These are phyloP conservation scores for Medicago arabica DNA, from an alignment of 306 rosid genomes.

Conservation along the genomic window DNA sequence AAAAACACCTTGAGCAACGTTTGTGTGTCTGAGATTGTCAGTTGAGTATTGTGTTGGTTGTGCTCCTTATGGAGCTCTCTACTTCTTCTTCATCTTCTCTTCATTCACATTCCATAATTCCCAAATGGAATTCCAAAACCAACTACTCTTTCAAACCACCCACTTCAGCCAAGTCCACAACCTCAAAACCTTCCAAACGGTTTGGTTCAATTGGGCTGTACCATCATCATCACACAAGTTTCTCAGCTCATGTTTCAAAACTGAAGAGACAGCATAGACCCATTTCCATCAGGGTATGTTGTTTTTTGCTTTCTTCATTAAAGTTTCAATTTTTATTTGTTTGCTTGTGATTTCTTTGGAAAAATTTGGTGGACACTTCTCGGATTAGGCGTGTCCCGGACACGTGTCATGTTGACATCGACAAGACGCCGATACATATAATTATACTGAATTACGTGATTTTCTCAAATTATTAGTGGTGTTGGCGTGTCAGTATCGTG, in stretches of 20 bases:
- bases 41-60: constrained; percentile 10
- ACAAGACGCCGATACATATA: too few species aligned
- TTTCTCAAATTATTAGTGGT: too few species aligned
- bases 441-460: too few species aligned
- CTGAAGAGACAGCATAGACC: constrained; percentile 34
- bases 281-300: constrained; percentile 61
- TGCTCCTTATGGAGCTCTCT: constrained; percentile 71
- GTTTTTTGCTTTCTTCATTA: constrained; percentile 35
- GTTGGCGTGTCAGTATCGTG: too few species aligned
- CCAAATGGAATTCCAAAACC: constrained; percentile 40
- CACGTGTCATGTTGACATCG: too few species aligned
- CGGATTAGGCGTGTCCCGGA: too few species aligned
- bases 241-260: constrained; percentile 39
- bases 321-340: constrained; percentile 17
- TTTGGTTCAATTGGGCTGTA: constrained; percentile 40
- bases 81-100: constrained; percentile 48
- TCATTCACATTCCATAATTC: constrained; percentile 45
- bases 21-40: constrained; percentile 28
- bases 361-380: constrained; percentile 25
- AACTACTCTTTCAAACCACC: constrained; percentile 30
- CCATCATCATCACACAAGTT: constrained; percentile 23
- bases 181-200: too few species aligned
- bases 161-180: not conserved
- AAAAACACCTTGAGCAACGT: not conserved
- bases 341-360: not conserved